Percentiles rank a stretch among this genome's conserved stretches.
These are phyloP conservation scores for Calamus simplicifolius DNA, from an alignment of 176 grass and related monocot species.

Conservation along the genomic window DNA sequence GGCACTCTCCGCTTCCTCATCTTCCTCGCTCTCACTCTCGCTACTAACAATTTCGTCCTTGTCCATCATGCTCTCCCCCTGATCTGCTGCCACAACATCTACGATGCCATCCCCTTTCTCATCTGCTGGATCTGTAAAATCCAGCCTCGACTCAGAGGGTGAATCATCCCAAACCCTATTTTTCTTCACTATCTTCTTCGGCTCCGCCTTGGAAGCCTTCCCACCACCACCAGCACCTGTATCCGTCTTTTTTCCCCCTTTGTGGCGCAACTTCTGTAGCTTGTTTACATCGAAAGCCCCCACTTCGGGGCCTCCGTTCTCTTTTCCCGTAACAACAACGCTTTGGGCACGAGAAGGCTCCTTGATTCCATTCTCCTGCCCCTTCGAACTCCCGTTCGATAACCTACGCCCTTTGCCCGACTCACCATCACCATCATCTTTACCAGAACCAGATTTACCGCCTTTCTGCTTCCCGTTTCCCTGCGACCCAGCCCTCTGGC, in stretches of 20 bases:
- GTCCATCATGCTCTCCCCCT: conserved; percentile 95
- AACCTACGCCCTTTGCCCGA: conserved; percentile 12
- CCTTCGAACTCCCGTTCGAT: conserved; percentile 30
- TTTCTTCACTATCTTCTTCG: conserved; percentile 49
- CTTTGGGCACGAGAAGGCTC: conserved; percentile 4
- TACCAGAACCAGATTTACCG: conserved; percentile 13
- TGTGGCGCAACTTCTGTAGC: conserved; percentile 35
- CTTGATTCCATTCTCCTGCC: conserved; percentile 24
- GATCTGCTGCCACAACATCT: conserved; percentile 22
- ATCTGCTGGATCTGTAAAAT: conserved; percentile 68
- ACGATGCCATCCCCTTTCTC: conserved; percentile 64
- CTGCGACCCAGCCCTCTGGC: too few species aligned
- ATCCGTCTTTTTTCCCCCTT: conserved; percentile 26
- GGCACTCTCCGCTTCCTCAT: conserved; percentile 29
- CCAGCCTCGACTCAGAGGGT: conserved; percentile 45
- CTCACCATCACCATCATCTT: conserved; percentile 49
- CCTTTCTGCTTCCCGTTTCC: too few species aligned
- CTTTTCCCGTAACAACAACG: conserved; percentile 47
- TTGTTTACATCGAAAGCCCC: conserved; percentile 98
- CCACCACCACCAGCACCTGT: conserved; percentile 9
- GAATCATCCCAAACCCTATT: conserved; percentile 89
- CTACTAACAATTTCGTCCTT: conserved; percentile 74
- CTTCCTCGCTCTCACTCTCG: conserved; percentile 60
- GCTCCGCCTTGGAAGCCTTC: conserved; percentile 32
- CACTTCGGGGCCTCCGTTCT: conserved; percentile 54